Conservation (phyloP, 129 eudicot species). For the Scalesia atractyloides region DNA sequence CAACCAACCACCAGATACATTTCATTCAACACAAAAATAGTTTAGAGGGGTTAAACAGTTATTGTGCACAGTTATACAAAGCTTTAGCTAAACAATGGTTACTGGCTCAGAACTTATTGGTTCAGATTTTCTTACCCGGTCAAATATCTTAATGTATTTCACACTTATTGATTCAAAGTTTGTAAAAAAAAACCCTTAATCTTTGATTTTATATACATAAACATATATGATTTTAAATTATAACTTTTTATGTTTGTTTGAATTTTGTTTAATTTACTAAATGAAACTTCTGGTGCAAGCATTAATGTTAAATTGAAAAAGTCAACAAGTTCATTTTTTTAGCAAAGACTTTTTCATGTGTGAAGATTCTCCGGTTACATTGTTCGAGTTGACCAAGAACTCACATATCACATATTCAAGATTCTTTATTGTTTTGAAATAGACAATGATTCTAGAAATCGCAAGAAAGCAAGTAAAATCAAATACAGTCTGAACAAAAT, state of each 20-base stretch:
- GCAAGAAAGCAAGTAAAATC: constrained; percentile 3
- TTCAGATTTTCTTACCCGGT: too few species aligned
- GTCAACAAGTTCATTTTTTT: not conserved
- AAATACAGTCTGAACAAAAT: not conserved
- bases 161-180: too few species aligned
- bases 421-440: constrained; percentile 3
- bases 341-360: constrained; percentile 5
- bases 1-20: too few species aligned
- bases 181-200: too few species aligned
- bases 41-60: too few species aligned
- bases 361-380: constrained; percentile 4
- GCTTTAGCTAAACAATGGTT: too few species aligned
- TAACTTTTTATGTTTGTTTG: not conserved
- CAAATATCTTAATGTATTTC: too few species aligned
- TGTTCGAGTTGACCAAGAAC: constrained; percentile 10
- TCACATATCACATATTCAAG: not conserved
- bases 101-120: too few species aligned
- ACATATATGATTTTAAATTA: too few species aligned
- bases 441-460: constrained; percentile 5
- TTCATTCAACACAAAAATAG: too few species aligned
- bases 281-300: not conserved
- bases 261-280: not conserved
- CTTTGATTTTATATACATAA: too few species aligned
- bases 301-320: constrained; percentile 4
- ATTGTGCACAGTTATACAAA: too few species aligned